Evolutionary conservation across 139 green algal species (phyloP).

Genomic region (Chlamydomonas sp.): DNA sequence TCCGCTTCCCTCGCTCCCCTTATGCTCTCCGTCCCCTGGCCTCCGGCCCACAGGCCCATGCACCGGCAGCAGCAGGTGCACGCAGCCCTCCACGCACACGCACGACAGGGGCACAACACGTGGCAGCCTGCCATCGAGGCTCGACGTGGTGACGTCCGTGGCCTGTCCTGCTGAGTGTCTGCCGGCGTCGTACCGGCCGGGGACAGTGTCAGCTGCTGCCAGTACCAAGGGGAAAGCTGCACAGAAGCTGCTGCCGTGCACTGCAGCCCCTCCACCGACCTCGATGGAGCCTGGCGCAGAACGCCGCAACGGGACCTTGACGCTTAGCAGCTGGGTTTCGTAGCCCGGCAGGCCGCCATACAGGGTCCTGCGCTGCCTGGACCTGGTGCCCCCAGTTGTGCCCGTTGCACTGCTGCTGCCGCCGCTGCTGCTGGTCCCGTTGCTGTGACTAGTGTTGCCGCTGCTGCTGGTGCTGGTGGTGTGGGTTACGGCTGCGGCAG

Average conservation of each 20-base stretch:
- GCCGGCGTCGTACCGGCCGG: neutral
- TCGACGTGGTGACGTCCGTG: neutral
- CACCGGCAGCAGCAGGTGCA: conserved; percentile 15
- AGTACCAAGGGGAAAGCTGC: neutral
- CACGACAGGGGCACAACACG: neutral
- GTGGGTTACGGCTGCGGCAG: too few species aligned
- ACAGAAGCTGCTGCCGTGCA: neutral
- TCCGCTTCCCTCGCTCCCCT: too few species aligned
- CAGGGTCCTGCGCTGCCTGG: neutral
- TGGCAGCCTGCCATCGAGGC: neutral
- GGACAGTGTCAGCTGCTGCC: neutral
- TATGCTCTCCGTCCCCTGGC: too few species aligned
- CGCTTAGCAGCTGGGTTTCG: neutral
- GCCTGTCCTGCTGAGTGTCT: neutral
- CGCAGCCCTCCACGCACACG: conserved; percentile 14
- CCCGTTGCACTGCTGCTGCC: too few species aligned
- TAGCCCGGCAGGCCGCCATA: neutral
- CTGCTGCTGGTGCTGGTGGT: neutral
- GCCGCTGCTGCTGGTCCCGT: too few species aligned
- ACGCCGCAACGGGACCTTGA: neutral
- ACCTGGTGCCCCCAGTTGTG: neutral
- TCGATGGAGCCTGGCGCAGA: neutral
- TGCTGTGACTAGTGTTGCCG: neutral
- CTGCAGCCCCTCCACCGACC: neutral
- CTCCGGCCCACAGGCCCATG: neutral